These are phyloP conservation scores for Aspergillus coremiiformis DNA, from an alignment of 495 filamentous ascomycete species.

Conservation along the genomic window DNA sequence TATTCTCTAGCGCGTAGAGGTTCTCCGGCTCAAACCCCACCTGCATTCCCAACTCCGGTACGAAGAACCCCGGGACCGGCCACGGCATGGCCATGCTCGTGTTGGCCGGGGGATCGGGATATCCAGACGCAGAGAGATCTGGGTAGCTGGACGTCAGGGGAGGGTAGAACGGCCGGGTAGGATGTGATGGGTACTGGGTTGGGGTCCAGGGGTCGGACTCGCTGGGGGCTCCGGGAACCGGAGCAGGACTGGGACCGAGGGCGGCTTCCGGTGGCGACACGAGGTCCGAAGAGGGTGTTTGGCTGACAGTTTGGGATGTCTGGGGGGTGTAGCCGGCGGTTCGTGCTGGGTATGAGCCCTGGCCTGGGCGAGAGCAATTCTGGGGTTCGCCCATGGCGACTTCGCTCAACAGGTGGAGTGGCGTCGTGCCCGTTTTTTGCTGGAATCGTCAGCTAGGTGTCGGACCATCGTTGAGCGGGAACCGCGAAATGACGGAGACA, in stretches of 20 bases:
- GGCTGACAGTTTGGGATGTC: not conserved
- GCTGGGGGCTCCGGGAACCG: not conserved
- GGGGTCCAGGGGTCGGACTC: conserved; percentile 13
- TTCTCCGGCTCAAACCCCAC: conserved; percentile 23
- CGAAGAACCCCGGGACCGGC: conserved; percentile 18
- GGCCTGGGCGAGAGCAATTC: conserved; percentile 9
- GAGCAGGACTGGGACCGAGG: not conserved
- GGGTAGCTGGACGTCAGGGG: conserved; percentile 7
- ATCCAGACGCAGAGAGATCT: conserved; percentile 4
- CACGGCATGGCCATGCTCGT: conserved; percentile 7
- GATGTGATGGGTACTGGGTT: conserved; percentile 7
- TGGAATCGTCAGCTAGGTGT: conserved; percentile 9
- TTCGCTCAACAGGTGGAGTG: conserved; percentile 60
- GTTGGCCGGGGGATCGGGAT: conserved; percentile 12
- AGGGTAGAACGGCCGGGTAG: conserved; percentile 8
- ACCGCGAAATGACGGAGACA: too few relatives aligned
- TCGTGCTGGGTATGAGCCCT: conserved; percentile 1
- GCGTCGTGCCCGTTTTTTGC: conserved; percentile 36
- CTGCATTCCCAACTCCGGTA: conserved; percentile 24
- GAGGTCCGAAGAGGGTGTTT: conserved; percentile 6
- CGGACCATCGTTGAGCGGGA: too few relatives aligned
- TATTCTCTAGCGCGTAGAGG: conserved; percentile 27
- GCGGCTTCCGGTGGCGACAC: conserved; percentile 6
- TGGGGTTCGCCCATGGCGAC: conserved; percentile 51
- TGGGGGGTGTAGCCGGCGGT: conserved; percentile 1